phyloP scores from a whole-genome alignment of 306 rosid species.

The Begonia peltatifolia region DNA sequence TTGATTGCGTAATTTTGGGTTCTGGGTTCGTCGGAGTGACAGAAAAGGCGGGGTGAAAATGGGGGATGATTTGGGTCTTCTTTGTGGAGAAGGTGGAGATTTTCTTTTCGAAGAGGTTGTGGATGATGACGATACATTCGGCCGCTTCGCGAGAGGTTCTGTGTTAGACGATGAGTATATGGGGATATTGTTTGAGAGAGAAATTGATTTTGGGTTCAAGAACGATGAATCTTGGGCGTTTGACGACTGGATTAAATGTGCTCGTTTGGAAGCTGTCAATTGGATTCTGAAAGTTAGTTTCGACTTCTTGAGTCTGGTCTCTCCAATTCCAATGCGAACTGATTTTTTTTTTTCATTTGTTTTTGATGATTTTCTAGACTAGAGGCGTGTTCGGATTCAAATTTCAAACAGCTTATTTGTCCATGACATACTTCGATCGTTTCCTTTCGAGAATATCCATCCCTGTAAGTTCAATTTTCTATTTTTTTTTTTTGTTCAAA shows the following conservation, averaged over 20 bases:
- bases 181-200: constrained; percentile 32
- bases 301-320: constrained; percentile 12
- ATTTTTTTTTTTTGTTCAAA: neutral
- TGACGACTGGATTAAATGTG: constrained; percentile 25
- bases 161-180: constrained; percentile 34
- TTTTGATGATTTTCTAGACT: constrained; percentile 24
- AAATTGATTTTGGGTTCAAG: constrained; percentile 27
- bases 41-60: constrained; percentile 11
- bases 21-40: constrained; percentile 3
- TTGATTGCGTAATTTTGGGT: too few relatives aligned
- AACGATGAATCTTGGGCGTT: constrained; percentile 21
- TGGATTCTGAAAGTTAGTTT: constrained; percentile 68
- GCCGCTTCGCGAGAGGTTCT: constrained; percentile 9
- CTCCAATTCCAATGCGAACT: constrained; percentile 3
- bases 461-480: constrained; percentile 30
- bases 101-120: constrained; percentile 16
- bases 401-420: constrained; percentile 66
- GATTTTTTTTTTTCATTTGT: neutral
- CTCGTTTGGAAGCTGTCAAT: constrained; percentile 51
- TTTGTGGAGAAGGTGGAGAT: constrained; percentile 31
- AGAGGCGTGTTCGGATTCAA: constrained; percentile 53
- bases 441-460: constrained; percentile 40
- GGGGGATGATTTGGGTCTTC: constrained; percentile 18
- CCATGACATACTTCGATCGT: constrained; percentile 69
- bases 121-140: constrained; percentile 13